Evolutionary conservation across 345 rosid species (phyloP), one percentile per base, ranked within the genome.

Genomic region (Eucalyptus victrix): DNA sequence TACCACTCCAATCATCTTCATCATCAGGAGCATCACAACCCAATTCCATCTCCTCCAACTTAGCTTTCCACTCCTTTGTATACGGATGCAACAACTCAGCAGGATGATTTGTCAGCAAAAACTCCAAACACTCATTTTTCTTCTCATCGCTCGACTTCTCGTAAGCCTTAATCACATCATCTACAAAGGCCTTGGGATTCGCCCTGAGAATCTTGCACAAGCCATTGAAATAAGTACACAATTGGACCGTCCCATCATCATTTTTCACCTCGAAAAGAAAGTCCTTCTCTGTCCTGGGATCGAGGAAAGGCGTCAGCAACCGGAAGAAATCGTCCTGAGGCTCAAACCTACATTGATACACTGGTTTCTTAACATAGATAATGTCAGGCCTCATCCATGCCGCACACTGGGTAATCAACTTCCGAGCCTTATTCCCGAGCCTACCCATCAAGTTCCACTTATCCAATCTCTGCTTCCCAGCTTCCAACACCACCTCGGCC

Each of bases 11-110:
- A 93, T 91, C 89, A 92, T 94, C 92, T 94, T 93, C 97, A 26
- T 96, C 98, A 40, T 97, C 99, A 1, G 97, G 98, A 17, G 99
- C 99, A 94, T 98, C 99, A 88, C 98, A 98, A 18, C 99, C 99
- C 92, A 98, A 62, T 92, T 98, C 99, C 94, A 94, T 92, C 93
- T 98, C 99, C 93, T 98, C 99, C 92, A 96, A 91, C 92, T 95
- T 97, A 32, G 95, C 96, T 91, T 97, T 97, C 99, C 99, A 96
- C 92, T 97, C 99, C 92, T 93, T 97, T 0, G 99, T 95, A 90
- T 95, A 96, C 0, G 99, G 99, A 94, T 97, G 99, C 94, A 97
- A 91, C 92, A 97, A 87, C n/a, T 90, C 94, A 42, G 92, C 87
- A 0, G 97, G 99, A 91, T 97, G 99, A 92, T 96, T 96, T 54